Percentiles rank a stretch among this genome's conserved stretches.
Evolutionary conservation across 2,329 filamentous ascomycete species (phyloP).

Genomic region (Myriosclerotinia duriaeana): DNA sequence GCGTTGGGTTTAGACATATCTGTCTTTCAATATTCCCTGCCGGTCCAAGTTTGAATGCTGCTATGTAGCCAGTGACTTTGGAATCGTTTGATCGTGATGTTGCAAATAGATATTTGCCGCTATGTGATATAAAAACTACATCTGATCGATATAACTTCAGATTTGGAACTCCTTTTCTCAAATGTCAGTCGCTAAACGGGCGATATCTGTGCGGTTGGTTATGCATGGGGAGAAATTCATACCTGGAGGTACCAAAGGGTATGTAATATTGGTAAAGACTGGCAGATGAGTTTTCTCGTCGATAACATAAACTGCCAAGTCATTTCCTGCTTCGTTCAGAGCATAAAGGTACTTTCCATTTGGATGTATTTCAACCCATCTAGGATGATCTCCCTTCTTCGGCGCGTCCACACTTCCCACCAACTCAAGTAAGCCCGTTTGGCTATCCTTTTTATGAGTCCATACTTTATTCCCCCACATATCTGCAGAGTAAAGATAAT

Average conservation of each 20-base stretch:
- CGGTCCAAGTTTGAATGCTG: conserved; percentile 70
- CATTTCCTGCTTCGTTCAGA: conserved; percentile 87
- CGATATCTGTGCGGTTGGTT: conserved; percentile 38
- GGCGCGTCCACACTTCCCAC: conserved; percentile 74
- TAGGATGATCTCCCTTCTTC: conserved; percentile 70
- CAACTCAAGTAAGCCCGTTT: conserved; percentile 62
- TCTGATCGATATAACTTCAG: conserved; percentile 75
- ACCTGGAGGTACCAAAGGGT: conserved; percentile 77
- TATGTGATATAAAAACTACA: conserved; percentile 71
- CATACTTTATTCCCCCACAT: conserved; percentile 78
- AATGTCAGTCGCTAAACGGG: conserved; percentile 2
- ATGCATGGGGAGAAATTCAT: conserved; percentile 40
- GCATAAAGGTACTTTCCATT: conserved; percentile 77
- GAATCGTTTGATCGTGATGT: conserved; percentile 77
- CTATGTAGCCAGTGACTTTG: conserved; percentile 76
- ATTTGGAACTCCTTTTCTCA: conserved; percentile 32
- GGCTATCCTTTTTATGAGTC: conserved; percentile 71
- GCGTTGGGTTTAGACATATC: conserved; percentile 78
- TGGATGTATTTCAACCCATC: conserved; percentile 84
- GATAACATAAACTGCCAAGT: conserved; percentile 77
- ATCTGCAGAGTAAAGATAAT: conserved; percentile 77
- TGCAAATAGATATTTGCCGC: conserved; percentile 76
- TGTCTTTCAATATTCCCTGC: conserved; percentile 73
- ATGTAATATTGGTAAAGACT: conserved; percentile 73
- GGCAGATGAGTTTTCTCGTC: conserved; percentile 72